A percentile compares a stretch with the other conserved stretches of the same genome.
phyloP scores from a whole-genome alignment of 441 rosid genomes.

The Metrosideros polymorpha region DNA sequence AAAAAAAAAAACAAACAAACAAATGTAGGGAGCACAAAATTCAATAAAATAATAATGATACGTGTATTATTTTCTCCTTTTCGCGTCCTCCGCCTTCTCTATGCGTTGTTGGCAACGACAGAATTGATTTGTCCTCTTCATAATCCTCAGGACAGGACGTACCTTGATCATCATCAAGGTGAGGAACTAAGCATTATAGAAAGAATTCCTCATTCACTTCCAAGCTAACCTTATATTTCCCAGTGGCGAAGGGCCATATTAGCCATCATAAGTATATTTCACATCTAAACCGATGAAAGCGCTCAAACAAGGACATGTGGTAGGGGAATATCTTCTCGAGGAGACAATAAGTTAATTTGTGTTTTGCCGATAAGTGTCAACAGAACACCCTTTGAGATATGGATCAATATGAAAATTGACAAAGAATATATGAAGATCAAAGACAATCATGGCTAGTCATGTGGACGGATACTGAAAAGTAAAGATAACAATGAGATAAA shows the following conservation, averaged over 20 bases:
- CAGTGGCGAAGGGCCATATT: background rate
- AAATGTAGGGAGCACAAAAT: background rate
- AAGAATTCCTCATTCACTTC: too few relatives aligned
- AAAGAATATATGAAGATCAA: background rate
- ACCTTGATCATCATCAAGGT: background rate
- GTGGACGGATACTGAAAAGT: background rate
- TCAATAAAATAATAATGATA: background rate
- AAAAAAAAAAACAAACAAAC: background rate
- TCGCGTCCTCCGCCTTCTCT: background rate
- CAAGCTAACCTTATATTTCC: too few relatives aligned
- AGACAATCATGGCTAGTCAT: background rate
- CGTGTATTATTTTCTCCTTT: background rate
- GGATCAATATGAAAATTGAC: background rate
- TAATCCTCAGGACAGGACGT: background rate
- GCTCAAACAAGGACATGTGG: background rate
- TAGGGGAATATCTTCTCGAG: background rate
- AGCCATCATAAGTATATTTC: background rate
- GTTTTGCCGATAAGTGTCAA: too few relatives aligned
- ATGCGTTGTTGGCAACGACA: background rate
- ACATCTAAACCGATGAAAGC: background rate
- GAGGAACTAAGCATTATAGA: background rate
- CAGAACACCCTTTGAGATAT: too few relatives aligned
- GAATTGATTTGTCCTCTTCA: background rate
- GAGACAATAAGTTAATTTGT: too few relatives aligned
- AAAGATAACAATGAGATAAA: background rate